These are phyloP conservation scores for Hibiscus syriacus DNA, from an alignment of 345 rosid species.

Conservation along the genomic window DNA sequence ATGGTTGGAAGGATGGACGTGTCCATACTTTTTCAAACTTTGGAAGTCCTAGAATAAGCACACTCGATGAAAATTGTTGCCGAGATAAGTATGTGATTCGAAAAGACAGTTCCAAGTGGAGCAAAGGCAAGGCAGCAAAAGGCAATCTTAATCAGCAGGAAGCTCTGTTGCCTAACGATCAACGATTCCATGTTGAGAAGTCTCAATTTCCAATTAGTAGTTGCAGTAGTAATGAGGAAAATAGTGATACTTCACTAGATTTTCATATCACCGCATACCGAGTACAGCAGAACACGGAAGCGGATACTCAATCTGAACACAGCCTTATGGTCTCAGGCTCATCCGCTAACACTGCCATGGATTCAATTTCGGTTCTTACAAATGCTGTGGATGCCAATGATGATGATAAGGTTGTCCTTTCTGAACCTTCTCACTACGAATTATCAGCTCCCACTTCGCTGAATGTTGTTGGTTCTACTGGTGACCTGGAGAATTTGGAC, in stretches of 20 bases:
- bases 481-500: constrained; percentile 23
- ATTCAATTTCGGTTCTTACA: constrained; percentile 31
- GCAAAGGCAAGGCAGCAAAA: constrained; percentile 37
- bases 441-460: constrained; percentile 27
- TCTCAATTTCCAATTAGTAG: constrained; percentile 10
- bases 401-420: constrained; percentile 22
- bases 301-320: constrained; percentile 21
- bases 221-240: constrained; percentile 2
- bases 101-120: constrained; percentile 34
- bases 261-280: constrained; percentile 21
- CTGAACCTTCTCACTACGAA: constrained; percentile 29
- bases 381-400: constrained; percentile 27
- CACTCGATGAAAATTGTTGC: constrained; percentile 28
- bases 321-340: constrained; percentile 33
- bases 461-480: constrained; percentile 24
- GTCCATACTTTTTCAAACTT: constrained; percentile 30
- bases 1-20: constrained; percentile 80
- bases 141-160: constrained; percentile 32
- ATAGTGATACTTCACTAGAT: constrained; percentile 38
- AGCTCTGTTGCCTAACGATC: constrained; percentile 33
- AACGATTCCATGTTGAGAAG: constrained; percentile 32
- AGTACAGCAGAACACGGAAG: constrained; percentile 22
- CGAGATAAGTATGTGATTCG: constrained; percentile 40
- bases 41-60: constrained; percentile 37
- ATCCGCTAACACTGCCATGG: constrained; percentile 22